A percentile compares a stretch with the other conserved stretches of the same genome.
Evolutionary conservation across 2,329 filamentous ascomycete species (phyloP).

Genomic region (Botryosphaeria dothidea): DNA sequence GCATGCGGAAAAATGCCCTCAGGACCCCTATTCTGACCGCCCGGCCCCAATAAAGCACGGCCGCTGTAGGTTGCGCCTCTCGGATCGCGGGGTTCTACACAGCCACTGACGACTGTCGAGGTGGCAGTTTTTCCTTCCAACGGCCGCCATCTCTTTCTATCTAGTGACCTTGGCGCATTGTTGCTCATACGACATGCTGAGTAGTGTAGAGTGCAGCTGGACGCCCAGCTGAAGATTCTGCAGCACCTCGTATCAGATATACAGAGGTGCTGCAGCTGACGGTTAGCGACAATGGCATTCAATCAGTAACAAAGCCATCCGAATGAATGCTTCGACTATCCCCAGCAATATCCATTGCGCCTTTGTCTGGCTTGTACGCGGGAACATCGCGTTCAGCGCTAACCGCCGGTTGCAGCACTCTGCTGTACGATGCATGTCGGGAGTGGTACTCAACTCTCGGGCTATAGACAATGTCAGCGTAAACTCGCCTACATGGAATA

Average conservation of each 20-base stretch:
- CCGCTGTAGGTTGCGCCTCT: constrained; percentile 4
- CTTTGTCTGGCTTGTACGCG: too few species aligned
- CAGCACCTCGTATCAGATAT: not conserved
- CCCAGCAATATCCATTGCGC: too few species aligned
- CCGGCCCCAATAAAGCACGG: constrained; percentile 12
- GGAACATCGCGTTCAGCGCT: too few species aligned
- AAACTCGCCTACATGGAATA: not conserved
- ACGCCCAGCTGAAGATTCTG: not conserved
- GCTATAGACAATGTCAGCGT: constrained; percentile 13
- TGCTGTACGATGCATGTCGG: not conserved
- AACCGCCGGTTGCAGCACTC: too few species aligned
- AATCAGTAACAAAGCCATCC: too few species aligned
- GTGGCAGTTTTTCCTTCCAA: constrained; percentile 3
- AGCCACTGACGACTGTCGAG: constrained; percentile 8
- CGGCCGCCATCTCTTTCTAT: not conserved
- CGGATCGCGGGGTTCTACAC: constrained; percentile 8
- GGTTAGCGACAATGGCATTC: too few species aligned
- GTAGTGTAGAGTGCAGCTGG: not conserved
- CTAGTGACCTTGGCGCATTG: not conserved
- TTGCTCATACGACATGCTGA: not conserved
- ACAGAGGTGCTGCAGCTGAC: too few species aligned
- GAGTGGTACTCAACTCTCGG: constrained; percentile 13
- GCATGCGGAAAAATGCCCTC: not conserved
- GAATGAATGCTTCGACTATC: too few species aligned
- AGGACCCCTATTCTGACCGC: constrained; percentile 14